Conservation (phyloP, 2,329 filamentous ascomycete genomes). For the Pseudogymnoascus sp. region DNA sequence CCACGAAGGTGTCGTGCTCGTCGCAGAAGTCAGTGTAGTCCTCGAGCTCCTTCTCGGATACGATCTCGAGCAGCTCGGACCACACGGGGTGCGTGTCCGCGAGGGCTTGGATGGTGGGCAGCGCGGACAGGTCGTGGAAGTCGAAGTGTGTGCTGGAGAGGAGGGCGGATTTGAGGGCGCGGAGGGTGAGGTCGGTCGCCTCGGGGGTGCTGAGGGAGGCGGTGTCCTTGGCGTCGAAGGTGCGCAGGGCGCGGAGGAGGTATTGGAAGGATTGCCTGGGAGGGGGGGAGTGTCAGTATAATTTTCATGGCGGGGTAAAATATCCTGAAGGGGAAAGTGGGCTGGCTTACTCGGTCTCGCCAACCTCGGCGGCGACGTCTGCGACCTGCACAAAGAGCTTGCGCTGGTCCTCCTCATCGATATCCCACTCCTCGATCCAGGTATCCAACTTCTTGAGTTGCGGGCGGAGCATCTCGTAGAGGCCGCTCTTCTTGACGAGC, state of each 20-base stretch:
- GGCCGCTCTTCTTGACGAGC: slow-evolving; percentile 64
- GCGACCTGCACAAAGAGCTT: slow-evolving; percentile 77
- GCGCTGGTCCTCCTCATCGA: slow-evolving; percentile 72
- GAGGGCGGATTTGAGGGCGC: slow-evolving; percentile 59
- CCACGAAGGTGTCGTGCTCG: slow-evolving; percentile 78
- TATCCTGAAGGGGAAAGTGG: slow-evolving; percentile 8
- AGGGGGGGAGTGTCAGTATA: background rate
- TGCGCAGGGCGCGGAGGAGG: slow-evolving; percentile 51
- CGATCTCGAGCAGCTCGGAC: slow-evolving; percentile 90
- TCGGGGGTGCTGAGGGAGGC: slow-evolving; percentile 49
- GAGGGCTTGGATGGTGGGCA: slow-evolving; percentile 76
- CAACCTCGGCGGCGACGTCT: slow-evolving; percentile 68
- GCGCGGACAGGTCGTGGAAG: slow-evolving; percentile 61
- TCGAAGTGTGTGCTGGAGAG: slow-evolving; percentile 58
- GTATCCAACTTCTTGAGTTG: slow-evolving; percentile 74
- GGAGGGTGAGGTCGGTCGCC: slow-evolving; percentile 54
- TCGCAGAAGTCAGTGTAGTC: slow-evolving; percentile 94
- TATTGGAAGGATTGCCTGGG: slow-evolving; percentile 55
- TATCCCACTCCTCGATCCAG: slow-evolving; percentile 79
- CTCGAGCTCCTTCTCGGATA: slow-evolving; percentile 87
- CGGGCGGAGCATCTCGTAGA: slow-evolving; percentile 76
- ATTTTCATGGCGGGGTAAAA: slow-evolving; percentile 19
- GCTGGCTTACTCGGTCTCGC: slow-evolving; percentile 61
- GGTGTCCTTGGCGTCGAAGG: slow-evolving; percentile 48
- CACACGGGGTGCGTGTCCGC: slow-evolving; percentile 75